Conservation (phyloP, 78 protist genomes). For the Diacronema lutheri region DNA sequence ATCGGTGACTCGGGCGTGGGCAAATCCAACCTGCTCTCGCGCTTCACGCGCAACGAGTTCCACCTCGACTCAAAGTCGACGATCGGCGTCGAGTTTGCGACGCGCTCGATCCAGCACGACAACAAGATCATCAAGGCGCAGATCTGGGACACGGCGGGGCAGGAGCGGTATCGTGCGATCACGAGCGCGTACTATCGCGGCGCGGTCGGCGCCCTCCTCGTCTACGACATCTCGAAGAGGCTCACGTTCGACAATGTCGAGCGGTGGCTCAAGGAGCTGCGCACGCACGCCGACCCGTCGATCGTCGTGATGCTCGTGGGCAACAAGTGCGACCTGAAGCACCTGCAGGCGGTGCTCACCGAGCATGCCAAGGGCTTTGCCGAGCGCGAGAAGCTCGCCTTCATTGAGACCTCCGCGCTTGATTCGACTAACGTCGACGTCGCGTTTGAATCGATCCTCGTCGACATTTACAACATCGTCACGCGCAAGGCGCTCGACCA, state of each 20-base stretch:
- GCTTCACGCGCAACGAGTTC: conserved; percentile 92
- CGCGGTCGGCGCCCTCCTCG: conserved; percentile 92
- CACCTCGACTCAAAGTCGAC: conserved; percentile 94
- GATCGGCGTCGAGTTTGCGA: conserved; percentile 98
- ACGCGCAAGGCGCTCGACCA: not conserved
- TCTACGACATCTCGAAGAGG: conserved; percentile 87
- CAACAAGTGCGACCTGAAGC: conserved; percentile 92
- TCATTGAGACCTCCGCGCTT: conserved; percentile 81
- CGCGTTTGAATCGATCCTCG: conserved; percentile 35
- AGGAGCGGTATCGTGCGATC: conserved; percentile 96
- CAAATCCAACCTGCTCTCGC: conserved; percentile 81
- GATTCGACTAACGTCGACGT: conserved; percentile 61
- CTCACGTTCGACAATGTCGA: conserved; percentile 84
- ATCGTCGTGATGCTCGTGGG: conserved; percentile 95
- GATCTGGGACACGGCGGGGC: conserved; percentile 97
- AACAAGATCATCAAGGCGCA: conserved; percentile 90
- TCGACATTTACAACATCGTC: conserved; percentile 5
- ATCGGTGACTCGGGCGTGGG: conserved; percentile 99
- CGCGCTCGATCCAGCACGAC: conserved; percentile 54
- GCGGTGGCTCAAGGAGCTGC: conserved; percentile 69
- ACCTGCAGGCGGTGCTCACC: conserved; percentile 13
- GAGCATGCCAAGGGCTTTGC: conserved; percentile 82
- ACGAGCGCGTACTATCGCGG: conserved; percentile 65
- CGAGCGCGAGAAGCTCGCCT: conserved; percentile 41
- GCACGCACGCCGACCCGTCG: conserved; percentile 81